Base-by-base conservation (phyloP, 2,329 filamentous ascomycete genomes). In the Aspergillus fructus region DNA sequence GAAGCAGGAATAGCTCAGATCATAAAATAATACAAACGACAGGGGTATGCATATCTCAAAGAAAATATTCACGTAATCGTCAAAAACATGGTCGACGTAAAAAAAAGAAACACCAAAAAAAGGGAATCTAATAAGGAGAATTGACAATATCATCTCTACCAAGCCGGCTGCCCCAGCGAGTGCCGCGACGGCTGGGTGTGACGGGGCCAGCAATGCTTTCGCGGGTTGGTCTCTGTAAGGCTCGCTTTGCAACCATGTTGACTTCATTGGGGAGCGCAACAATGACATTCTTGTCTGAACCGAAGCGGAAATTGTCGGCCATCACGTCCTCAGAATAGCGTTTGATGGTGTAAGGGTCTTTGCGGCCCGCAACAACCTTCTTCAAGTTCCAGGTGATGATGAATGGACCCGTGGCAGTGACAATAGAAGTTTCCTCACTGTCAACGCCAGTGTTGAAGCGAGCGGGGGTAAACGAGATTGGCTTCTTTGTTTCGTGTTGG, bases 281-380 rank as follows among this genome's bases (percentile, higher is more conserved):
- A 68, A 99, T 96, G 67, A 99, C 91, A 68, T 97, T 97, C 84
- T 96, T 96, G 75, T 99, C 94, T 5, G 89, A 93, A 47, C 93
- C 93, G 69, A 92, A 99, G 68, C 94, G 92, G 86, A 99, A 99
- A 74, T 99, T 96, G 74, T 99, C 94, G 4, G 94, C 94, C 81
- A 96, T 97, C 71, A 99, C 92, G 62, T 96, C 89, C 68, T 99
- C 94, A 1, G 86, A 84, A 72, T 99, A 99, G 15, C 94, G 89
- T 82, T 97, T 97, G 82, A 99, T 97, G 66, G 88, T 90, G 78
- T 99, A 99, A 0, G 93, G 89, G 59, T 94, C 89, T 75, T 93
- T 94, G 63, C 84, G 84, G 52, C 90, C 91, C 21, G 82, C 83
- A 13, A 97, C 75, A 1, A 97, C 84, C 80, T 96, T 96, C 83